Conservation (phyloP, 2,329 filamentous ascomycete species). For the Ophidiomyces ophidiicola region DNA sequence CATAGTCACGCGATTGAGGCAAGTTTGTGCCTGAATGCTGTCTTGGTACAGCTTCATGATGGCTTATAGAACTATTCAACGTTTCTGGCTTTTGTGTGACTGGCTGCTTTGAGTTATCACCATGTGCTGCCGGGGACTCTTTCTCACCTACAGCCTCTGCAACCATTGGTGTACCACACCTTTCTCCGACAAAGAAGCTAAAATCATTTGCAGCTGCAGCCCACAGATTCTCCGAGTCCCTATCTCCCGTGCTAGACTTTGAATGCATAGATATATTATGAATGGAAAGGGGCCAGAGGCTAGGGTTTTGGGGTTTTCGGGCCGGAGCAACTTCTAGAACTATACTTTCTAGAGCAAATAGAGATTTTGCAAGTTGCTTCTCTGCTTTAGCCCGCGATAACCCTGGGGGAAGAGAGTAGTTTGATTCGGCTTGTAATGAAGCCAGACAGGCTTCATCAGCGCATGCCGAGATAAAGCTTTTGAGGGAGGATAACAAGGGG, state of each 20-base stretch:
- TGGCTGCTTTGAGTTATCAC: conserved; percentile 21
- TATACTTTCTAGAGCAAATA: conserved; percentile 45
- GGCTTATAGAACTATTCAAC: too few relatives aligned
- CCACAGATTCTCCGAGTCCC: conserved; percentile 49
- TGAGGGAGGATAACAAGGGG: conserved; percentile 34
- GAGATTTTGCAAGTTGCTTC: conserved; percentile 37
- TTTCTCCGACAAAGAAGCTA: conserved; percentile 48
- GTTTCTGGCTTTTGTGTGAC: conserved; percentile 2
- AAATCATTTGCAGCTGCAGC: conserved; percentile 48
- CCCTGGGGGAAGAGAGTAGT: conserved; percentile 49
- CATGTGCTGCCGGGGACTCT: conserved; percentile 24
- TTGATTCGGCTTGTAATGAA: conserved; percentile 41
- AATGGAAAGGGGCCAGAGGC: conserved; percentile 30
- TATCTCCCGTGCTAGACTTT: conserved; percentile 47
- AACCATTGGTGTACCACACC: conserved; percentile 40
- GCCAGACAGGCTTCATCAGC: conserved; percentile 45
- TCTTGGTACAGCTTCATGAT: too few relatives aligned
- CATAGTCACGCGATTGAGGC: neutral
- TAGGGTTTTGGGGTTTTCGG: conserved; percentile 16
- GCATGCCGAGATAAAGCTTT: conserved; percentile 45
- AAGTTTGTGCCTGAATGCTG: neutral
- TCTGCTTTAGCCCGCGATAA: conserved; percentile 39
- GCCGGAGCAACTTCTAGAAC: conserved; percentile 43
- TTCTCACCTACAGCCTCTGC: conserved; percentile 26
- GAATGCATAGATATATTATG: conserved; percentile 36